phyloP scores from a whole-genome alignment of 441 rosid species.

The Gossypium trilobum region DNA sequence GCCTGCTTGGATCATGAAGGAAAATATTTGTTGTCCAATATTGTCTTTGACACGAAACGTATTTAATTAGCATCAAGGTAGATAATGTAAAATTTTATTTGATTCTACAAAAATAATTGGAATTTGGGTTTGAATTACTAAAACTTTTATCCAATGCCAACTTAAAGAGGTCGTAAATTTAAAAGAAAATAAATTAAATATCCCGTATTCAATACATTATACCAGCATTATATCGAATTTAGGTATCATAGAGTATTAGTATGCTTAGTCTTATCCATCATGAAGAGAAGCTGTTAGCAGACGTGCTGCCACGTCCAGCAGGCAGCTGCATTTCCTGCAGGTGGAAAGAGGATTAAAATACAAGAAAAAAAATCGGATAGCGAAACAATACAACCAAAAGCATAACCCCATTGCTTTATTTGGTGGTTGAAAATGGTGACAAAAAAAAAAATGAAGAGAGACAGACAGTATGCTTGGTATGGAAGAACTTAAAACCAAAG shows the following conservation, averaged over 20 bases:
- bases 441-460: neutral
- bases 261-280: no score
- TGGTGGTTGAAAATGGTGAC: neutral
- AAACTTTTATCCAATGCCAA: no score
- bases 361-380: neutral
- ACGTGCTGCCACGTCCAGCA: neutral
- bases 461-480: slow-evolving; percentile 23
- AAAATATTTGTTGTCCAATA: neutral
- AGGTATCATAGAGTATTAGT: no score
- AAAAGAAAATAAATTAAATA: no score
- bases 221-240: no score
- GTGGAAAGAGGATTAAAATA: neutral
- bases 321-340: neutral
- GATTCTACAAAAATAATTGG: neutral
- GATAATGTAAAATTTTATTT: neutral
- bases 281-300: neutral
- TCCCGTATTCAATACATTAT: no score
- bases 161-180: no score
- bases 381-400: neutral
- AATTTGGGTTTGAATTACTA: no score
- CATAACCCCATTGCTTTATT: neutral
- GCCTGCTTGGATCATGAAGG: neutral
- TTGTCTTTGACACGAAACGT: neutral
- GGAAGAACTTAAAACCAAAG: slow-evolving; percentile 35
- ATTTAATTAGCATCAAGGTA: neutral